Conservation (phyloP, 371 early-diverging fungal species). For the Fennellomyces sp. region DNA sequence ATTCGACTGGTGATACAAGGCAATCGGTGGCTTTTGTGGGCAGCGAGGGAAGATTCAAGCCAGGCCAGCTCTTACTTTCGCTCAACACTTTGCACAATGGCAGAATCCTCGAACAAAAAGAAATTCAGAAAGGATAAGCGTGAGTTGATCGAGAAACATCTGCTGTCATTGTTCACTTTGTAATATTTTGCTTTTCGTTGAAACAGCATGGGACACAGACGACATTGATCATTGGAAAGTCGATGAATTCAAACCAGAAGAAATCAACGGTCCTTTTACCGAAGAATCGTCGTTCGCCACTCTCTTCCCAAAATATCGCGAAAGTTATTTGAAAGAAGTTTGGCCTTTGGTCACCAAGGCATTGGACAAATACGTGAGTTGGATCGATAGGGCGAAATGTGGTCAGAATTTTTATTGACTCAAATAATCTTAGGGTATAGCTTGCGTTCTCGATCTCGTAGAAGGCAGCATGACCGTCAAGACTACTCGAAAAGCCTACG, state of each 20-base stretch:
- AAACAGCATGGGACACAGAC: conserved; percentile 89
- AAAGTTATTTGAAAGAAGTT: conserved; percentile 91
- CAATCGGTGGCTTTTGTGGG: too few species aligned
- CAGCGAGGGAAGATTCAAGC: too few species aligned
- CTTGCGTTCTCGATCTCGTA: conserved; percentile 92
- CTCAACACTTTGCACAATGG: background rate
- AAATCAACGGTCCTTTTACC: conserved; percentile 80
- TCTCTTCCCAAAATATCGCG: conserved; percentile 98
- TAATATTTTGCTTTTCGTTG: conserved; percentile 7
- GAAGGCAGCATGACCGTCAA: conserved; percentile 98
- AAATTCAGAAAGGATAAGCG: conserved; percentile 49
- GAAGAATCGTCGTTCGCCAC: conserved; percentile 98
- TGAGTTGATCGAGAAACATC: conserved; percentile 10
- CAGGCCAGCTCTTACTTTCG: background rate
- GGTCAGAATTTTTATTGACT: background rate
- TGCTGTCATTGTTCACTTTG: background rate
- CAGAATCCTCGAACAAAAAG: conserved; percentile 12
- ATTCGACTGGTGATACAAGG: too few species aligned
- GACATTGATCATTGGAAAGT: conserved; percentile 96
- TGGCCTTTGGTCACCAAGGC: conserved; percentile 95
- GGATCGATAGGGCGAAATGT: background rate
- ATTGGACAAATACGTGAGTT: conserved; percentile 77
- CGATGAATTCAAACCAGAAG: conserved; percentile 85
- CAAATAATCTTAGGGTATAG: conserved; percentile 71
- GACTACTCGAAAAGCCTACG: conserved; percentile 97